phyloP scores from a whole-genome alignment of 129 eudicot genomes.

The Arctium minus region DNA sequence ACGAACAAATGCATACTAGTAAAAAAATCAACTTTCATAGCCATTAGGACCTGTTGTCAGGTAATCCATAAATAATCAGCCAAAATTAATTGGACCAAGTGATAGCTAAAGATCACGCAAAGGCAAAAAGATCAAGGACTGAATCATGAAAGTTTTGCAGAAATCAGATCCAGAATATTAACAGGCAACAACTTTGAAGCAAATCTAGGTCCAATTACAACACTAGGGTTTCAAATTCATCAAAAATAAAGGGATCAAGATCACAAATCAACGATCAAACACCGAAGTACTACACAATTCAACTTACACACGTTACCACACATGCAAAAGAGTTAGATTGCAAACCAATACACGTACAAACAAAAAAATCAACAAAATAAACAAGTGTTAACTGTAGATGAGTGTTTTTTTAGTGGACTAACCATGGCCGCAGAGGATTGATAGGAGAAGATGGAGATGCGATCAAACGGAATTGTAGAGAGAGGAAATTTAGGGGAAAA shows the following conservation, averaged over 20 bases:
- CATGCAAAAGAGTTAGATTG: not conserved
- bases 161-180: conserved; percentile 29
- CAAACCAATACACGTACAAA: not conserved
- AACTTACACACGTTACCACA: not conserved
- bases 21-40: not conserved
- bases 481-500: conserved; percentile 20
- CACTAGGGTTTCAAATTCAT: conserved; percentile 20
- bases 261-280: conserved; percentile 17
- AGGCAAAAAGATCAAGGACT: not conserved
- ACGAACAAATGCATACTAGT: not conserved
- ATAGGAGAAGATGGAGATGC: conserved; percentile 32
- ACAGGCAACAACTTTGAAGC: conserved; percentile 4
- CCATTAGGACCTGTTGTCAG: not conserved
- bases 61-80: not conserved
- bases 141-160: not conserved
- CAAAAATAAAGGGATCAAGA: not conserved
- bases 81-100: not conserved
- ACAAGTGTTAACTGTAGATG: not conserved
- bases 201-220: conserved; percentile 11
- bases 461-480: conserved; percentile 6
- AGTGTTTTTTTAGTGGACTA: conserved; percentile 1
- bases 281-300: not conserved
- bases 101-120: not conserved
- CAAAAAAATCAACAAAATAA: not conserved
- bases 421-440: conserved; percentile 35